Evolutionary conservation across 2,329 filamentous ascomycete genomes (phyloP), one percentile per base, ranked within the genome.

Genomic region (Diaporthe citri): DNA sequence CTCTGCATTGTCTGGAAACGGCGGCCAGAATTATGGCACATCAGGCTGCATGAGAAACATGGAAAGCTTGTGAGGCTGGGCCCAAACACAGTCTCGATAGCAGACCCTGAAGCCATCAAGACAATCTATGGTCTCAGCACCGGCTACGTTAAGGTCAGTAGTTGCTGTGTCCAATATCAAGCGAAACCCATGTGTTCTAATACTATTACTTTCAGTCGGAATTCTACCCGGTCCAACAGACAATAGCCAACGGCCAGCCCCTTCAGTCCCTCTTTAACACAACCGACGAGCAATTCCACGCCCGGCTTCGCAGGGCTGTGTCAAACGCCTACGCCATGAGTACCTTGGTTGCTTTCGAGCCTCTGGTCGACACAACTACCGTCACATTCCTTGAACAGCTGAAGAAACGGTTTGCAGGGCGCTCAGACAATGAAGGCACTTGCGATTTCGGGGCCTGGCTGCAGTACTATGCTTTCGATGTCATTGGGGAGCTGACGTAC

Each of bases 381-480:
- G 31, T 69, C 12, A 64, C 79, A 7, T 78, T 81, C 69, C 81
- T 83, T 75, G 81, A 72, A 22, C 77, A 81, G 28, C 72, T 82
- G 22, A 79, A 82, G 43, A 70, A 76, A 10, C 56, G 36, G 13
- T 72, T 59, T 22, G 55, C 55, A 6, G 48, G 20, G 3, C 48
- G 20, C 20, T 13, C 34, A 1, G 34, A 13, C 34, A 4, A 12
- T 6, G 41, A 56, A 1, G 70, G 55, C 25, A 48, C 20, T 2
- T 72, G 39, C 22, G 56, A 72, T n/a, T 72, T 72, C 7, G 56
- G 56, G 15, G n/a, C 20, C 5, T 72, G 70, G 70, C 56, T 72
- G 7, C 70, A 72, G 41, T 72, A 51, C 31, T 72, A 48, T 28
- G 70, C 70, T 15, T 72, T 72, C 39, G 70, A 72, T 48, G 56